phyloP scores from a whole-genome alignment of 148 eudicot genomes.

The Dianthus caryophyllus region DNA sequence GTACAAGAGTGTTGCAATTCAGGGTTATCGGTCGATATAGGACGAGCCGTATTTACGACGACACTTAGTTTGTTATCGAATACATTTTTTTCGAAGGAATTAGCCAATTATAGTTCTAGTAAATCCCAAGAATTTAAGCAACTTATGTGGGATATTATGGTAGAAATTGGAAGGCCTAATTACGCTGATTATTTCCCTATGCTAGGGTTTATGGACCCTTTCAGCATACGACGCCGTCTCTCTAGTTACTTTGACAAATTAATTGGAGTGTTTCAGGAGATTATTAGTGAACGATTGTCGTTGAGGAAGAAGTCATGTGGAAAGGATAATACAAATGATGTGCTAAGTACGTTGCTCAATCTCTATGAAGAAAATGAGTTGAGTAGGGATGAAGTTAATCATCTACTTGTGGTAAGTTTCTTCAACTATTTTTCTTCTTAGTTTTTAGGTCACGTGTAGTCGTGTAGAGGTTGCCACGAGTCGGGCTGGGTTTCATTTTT shows the following conservation, averaged over 20 bases:
- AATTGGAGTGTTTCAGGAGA: constrained; percentile 40
- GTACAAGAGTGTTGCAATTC: constrained; percentile 14
- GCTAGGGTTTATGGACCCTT: constrained; percentile 46
- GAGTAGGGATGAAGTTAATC: constrained; percentile 31
- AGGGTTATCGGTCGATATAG: constrained; percentile 20
- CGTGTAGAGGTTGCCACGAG: too few species aligned
- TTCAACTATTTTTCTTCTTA: too few species aligned
- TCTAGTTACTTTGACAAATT: constrained; percentile 51
- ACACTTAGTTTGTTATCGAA: constrained; percentile 26
- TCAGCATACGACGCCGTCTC: constrained; percentile 44
- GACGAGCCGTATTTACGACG: constrained; percentile 24
- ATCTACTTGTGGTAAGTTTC: constrained; percentile 30
- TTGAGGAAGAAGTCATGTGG: not conserved
- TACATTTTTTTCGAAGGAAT: constrained; percentile 22
- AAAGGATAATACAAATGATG: constrained; percentile 21
- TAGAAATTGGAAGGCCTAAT: constrained; percentile 48
- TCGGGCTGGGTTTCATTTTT: too few species aligned
- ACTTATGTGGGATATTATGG: constrained; percentile 32
- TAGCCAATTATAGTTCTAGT: constrained; percentile 19
- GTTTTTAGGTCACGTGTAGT: too few species aligned
- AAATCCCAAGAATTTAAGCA: constrained; percentile 31
- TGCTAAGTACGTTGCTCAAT: constrained; percentile 27
- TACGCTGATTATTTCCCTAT: constrained; percentile 43
- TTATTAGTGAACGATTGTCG: constrained; percentile 19
- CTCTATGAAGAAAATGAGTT: constrained; percentile 22